Conservation (phyloP, 1,284 basidiomycete genomes). For the Puccinia horiana region DNA sequence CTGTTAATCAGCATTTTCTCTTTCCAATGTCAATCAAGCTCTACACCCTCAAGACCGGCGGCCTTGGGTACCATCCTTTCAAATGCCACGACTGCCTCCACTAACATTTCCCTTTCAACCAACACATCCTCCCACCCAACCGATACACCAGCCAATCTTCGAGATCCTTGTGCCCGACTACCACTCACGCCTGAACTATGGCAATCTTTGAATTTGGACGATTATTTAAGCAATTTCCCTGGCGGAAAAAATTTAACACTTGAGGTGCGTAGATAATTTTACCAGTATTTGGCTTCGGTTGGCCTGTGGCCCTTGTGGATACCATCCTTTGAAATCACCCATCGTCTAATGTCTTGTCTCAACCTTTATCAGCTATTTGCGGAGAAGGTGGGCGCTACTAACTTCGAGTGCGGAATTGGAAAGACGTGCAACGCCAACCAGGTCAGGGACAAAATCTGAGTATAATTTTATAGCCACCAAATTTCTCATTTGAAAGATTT, state of each 20-base stretch:
- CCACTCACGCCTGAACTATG: constrained; percentile 48
- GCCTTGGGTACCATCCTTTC: background rate
- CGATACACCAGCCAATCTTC: background rate
- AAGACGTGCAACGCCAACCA: constrained; percentile 37
- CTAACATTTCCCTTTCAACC: background rate
- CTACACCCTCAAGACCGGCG: background rate
- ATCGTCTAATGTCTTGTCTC: background rate
- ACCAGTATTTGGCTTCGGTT: background rate
- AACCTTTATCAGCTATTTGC: constrained; percentile 32
- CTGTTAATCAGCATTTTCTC: background rate
- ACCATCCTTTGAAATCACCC: background rate
- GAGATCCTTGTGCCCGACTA: constrained; percentile 34
- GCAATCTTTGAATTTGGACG: constrained; percentile 27
- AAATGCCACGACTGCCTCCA: background rate
- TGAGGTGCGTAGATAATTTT: background rate
- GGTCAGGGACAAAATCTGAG: background rate
- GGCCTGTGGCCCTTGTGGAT: too few species aligned
- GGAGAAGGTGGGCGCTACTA: constrained; percentile 34
- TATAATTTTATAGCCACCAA: background rate
- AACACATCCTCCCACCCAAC: background rate
- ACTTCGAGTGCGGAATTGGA: constrained; percentile 45
- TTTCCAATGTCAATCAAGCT: constrained; percentile 1
- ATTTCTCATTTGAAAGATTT: background rate
- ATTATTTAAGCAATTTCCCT: constrained; percentile 39
- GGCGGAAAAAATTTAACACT: constrained; percentile 28